phyloP scores from a whole-genome alignment of 164 flowering plant genomes.

The Warburgia ugandensis region DNA sequence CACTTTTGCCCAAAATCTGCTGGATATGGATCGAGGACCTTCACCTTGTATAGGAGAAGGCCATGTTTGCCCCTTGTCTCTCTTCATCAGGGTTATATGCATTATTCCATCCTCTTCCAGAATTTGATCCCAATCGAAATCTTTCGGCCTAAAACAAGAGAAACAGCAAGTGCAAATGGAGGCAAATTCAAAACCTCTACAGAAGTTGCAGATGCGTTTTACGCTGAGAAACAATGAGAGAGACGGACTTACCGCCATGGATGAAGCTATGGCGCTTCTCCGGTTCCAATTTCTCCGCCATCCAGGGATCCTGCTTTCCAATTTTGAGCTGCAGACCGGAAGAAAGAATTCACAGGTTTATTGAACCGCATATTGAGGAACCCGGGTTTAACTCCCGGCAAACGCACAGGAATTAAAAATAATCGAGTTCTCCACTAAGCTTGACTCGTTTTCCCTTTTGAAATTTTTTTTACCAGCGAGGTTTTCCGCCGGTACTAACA shows the following conservation, averaged over 20 bases:
- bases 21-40: slow-evolving; percentile 74
- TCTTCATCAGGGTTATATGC: slow-evolving; percentile 84
- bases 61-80: slow-evolving; percentile 95
- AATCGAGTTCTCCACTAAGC: too few relatives aligned
- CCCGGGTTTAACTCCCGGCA: too few relatives aligned
- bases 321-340: too few relatives aligned
- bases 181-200: neutral
- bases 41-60: slow-evolving; percentile 77
- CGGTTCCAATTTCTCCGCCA: slow-evolving; percentile 89
- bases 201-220: too few relatives aligned
- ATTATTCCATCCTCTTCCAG: slow-evolving; percentile 86
- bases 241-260: slow-evolving; percentile 31
- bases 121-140: slow-evolving; percentile 98
- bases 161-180: neutral
- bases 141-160: slow-evolving; percentile 55
- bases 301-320: too few relatives aligned
- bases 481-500: too few relatives aligned
- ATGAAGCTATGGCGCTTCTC: slow-evolving; percentile 68
- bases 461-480: too few relatives aligned
- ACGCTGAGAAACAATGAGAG: neutral
- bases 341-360: too few relatives aligned
- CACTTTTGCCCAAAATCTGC: slow-evolving; percentile 86
- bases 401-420: too few relatives aligned
- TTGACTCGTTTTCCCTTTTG: too few relatives aligned
- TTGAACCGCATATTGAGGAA: too few relatives aligned